Conservation (phyloP, 2,329 filamentous ascomycete species). For the Pestalotiopsis sp. region DNA sequence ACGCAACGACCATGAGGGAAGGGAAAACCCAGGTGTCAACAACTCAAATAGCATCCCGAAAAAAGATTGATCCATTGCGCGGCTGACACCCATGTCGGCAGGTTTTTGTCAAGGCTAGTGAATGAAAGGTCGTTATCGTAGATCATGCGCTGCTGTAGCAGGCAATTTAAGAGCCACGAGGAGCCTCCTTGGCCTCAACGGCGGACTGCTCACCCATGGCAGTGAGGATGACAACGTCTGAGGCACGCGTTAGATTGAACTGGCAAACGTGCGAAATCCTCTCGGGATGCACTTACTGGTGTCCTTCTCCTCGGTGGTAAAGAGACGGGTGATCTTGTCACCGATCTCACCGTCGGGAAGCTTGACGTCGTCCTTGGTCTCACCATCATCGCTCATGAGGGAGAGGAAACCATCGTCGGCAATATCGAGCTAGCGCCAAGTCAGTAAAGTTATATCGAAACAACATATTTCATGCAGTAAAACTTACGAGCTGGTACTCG, state of each 20-base stretch:
- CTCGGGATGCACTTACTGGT: conserved; percentile 68
- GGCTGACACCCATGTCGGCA: conserved; percentile 15
- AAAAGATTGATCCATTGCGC: conserved; percentile 22
- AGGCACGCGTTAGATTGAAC: conserved; percentile 22
- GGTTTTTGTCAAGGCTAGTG: conserved; percentile 16
- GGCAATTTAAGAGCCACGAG: conserved; percentile 42
- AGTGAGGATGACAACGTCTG: conserved; percentile 89
- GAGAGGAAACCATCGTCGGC: conserved; percentile 93
- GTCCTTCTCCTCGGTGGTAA: conserved; percentile 84
- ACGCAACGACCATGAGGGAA: conserved; percentile 44
- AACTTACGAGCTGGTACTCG: conserved; percentile 92
- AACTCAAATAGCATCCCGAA: conserved; percentile 27
- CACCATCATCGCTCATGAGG: conserved; percentile 85
- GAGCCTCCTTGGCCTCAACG: conserved; percentile 94
- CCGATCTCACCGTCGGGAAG: conserved; percentile 88
- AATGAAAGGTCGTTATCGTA: conserved; percentile 28
- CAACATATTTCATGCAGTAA: neutral
- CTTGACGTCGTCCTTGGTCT: conserved; percentile 94
- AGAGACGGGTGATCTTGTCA: conserved; percentile 82
- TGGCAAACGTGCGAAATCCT: neutral
- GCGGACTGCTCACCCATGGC: conserved; percentile 95
- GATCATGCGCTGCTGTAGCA: conserved; percentile 17
- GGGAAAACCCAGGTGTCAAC: conserved; percentile 27
- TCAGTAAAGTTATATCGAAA: conserved; percentile 1
- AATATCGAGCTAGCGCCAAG: conserved; percentile 75